Base-by-base conservation (phyloP, 306 rosid genomes). In the Amphicarpaea edgeworthii region DNA sequence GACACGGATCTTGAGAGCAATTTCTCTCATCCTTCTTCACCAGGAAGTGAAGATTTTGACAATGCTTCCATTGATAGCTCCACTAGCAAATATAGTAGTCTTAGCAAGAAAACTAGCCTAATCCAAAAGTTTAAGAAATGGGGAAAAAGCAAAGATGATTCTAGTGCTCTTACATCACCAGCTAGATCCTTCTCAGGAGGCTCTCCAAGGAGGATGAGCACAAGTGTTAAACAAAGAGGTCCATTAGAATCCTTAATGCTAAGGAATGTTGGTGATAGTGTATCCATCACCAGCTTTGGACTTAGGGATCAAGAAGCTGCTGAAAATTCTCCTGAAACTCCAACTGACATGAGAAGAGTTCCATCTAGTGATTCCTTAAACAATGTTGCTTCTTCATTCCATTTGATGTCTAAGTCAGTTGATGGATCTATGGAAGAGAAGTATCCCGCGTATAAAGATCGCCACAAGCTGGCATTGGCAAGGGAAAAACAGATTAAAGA, bases 41-140 rank as follows among this genome's bases (percentile, higher is more conserved):
- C 99, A 4, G 97, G 99, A 77, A 96, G 99, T 81, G 99, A 96
- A 78, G 99, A 96, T 79, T 89, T 92, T 74, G 99, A 93, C 57
- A 96, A 90, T 87, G 87, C 86, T 68, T 96, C 98, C 20, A 83
- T 92, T 14, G 97, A 96, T 69, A 95, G 99, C 88, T 89, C 83
- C 45, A 77, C 26, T 0, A 89, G 96, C 79, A 90, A 89, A 79
- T 78, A 86, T 51, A 89, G 91, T 68, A 90, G 68, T 78, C 77
- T 92, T 60, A 89, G 88, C 84, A 91, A 90, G 90, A 90, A 88
- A 85, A 77, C 96, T 70, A 69, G 93, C 86, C 78, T 96, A 68
- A 88, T 96, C 20, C 96, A 90, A 19, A 96, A 90, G 87, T 86
- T 92, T 41, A 92, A 92, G 90, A 90, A 85, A 85, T 96, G 96